Base-by-base conservation (phyloP, 768 basidiomycete genomes). In the Lentinula lateritia region DNA sequence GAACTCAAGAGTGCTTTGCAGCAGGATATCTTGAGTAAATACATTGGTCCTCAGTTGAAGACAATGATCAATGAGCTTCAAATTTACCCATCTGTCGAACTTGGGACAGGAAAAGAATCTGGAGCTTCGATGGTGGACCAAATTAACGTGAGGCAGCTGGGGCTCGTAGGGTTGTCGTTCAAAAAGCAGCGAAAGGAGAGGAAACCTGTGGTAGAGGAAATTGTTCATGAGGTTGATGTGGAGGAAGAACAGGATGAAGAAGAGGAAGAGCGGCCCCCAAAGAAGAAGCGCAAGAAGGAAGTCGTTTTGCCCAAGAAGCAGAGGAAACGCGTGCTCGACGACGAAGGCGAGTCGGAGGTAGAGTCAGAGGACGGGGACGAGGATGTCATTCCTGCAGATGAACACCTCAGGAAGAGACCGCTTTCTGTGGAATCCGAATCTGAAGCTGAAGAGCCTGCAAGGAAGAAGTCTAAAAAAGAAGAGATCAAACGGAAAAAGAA, bases 1-100 rank as follows among this genome's bases (percentile, higher is more conserved):
- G 88, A 92, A 70, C 74, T 93, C 56, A 75, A 72, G 63, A 70
- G 60, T 12, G 62, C 83, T 55, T 73, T 92, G 52, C 83, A 86
- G 72, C 86, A 83, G 72, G 90, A 92, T 65, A 75, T 92, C 36
- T 16, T 59, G 45, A 59, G 58, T 59, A 50, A 50, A 39, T 46
- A 48, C 15, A 50, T 59, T 12, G 58, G 58, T 8, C 34, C 58
- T 12, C 45, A 50, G 45, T 28, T 59, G 58, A 59, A 59, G 58
- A 35, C 58, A 34, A 48, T 59, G 45, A 59, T 59, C 13, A 32
- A 43, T 43, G 35, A 46, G 13, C 42, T 45, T 46, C 42, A 58
- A 20, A 43, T 35, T 34, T 23, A 46, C 9, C 12, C 56, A 6
- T 23, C 42, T 16, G 32, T 32, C 34, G 50, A 36, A 35, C 15